Percentiles rank a stretch among this genome's conserved stretches.
Conservation (phyloP, 140 eudicot genomes). For the Flaveria floridana region DNA sequence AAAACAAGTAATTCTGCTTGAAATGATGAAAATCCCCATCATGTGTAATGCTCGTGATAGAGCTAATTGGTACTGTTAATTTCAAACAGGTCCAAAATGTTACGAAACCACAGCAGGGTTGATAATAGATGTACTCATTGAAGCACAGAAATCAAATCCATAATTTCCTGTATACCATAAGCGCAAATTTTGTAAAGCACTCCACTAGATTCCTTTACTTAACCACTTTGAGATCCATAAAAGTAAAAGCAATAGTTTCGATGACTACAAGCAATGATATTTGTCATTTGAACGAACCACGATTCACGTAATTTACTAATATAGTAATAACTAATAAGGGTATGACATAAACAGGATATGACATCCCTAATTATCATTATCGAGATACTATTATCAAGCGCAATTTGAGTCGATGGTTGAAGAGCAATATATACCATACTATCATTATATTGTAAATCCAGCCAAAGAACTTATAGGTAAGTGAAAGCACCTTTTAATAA, state of each 20-base stretch:
- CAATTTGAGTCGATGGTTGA: conserved; percentile 3
- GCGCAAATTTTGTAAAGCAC: neutral
- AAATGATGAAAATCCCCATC: neutral
- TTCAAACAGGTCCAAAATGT: neutral
- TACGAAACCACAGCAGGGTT: neutral
- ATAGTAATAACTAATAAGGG: neutral
- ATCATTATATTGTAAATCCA: neutral
- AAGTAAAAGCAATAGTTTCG: neutral
- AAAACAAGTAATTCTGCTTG: neutral
- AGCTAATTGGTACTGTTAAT: neutral
- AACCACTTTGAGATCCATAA: too few species aligned
- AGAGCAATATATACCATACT: neutral
- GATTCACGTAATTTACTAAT: neutral
- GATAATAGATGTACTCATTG: neutral
- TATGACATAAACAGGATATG: neutral
- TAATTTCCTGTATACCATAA: neutral
- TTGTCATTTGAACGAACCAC: neutral
- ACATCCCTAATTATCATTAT: neutral
- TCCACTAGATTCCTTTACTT: neutral
- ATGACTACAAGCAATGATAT: neutral
- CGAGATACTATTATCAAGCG: neutral
- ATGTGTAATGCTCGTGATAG: neutral
- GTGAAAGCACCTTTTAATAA: conserved; percentile 61
- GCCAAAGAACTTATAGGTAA: neutral
- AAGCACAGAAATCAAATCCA: neutral